A percentile compares a stretch with the other conserved stretches of the same genome.
These are phyloP conservation scores for Lentinula detonsa DNA, from an alignment of 768 basidiomycete genomes.

Conservation along the genomic window DNA sequence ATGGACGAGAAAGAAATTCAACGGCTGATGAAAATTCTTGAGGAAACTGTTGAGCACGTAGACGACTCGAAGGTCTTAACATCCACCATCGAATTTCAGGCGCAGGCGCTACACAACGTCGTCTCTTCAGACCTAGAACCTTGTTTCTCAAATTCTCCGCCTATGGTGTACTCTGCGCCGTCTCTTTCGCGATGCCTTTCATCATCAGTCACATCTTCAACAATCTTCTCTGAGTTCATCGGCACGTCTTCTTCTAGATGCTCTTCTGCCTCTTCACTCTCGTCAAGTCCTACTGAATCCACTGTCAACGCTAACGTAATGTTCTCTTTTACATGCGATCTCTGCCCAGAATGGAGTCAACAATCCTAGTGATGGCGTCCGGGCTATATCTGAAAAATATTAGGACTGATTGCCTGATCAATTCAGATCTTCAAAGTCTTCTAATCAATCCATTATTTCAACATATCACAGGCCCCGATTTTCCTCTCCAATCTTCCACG, in stretches of 20 bases:
- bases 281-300: neutral
- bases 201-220: neutral
- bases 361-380: too few species aligned
- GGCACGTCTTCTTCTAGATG: too few species aligned
- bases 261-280: neutral
- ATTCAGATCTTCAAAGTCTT: too few species aligned
- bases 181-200: neutral
- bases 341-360: too few species aligned
- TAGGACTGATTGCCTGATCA: too few species aligned
- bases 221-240: neutral
- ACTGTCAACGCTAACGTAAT: neutral
- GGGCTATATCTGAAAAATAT: too few species aligned
- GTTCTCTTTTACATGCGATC: neutral
- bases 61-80: neutral
- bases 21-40: neutral
- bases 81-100: neutral
- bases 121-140: neutral
- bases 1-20: neutral
- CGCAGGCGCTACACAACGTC: too few species aligned
- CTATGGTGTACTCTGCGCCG: neutral
- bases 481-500: too few species aligned
- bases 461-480: too few species aligned
- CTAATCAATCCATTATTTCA: too few species aligned
- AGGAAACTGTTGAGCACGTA: neutral
- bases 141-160: neutral